A percentile compares a stretch with the other conserved stretches of the same genome.
Evolutionary conservation across 2,329 filamentous ascomycete genomes (phyloP).

Genomic region (Moelleriella libera): DNA sequence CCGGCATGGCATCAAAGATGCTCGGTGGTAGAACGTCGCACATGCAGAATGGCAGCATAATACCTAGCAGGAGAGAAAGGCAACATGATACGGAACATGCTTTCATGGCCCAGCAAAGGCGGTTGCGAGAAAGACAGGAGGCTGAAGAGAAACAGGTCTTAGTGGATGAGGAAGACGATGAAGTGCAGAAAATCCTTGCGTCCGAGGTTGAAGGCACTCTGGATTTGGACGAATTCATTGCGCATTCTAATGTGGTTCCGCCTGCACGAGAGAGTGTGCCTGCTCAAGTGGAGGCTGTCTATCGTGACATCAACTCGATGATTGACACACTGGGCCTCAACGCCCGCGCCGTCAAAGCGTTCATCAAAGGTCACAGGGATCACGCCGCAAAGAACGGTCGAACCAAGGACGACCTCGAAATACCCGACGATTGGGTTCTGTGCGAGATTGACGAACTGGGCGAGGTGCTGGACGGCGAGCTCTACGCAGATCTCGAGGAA

Average conservation of each 20-base stretch:
- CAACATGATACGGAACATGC: constrained; percentile 25
- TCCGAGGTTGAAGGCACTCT: constrained; percentile 47
- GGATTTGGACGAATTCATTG: constrained; percentile 54
- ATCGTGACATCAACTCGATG: constrained; percentile 83
- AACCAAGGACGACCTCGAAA: constrained; percentile 53
- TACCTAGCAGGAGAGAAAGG: constrained; percentile 22
- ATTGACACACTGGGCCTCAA: constrained; percentile 86
- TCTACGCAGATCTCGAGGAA: constrained; percentile 50
- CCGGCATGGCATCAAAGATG: constrained; percentile 42
- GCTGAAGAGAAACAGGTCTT: constrained; percentile 43
- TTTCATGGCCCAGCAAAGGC: constrained; percentile 35
- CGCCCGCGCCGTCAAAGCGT: constrained; percentile 48
- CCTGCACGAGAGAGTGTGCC: constrained; percentile 43
- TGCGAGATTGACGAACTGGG: constrained; percentile 61
- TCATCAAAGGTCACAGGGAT: constrained; percentile 53
- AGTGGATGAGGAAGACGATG: constrained; percentile 55
- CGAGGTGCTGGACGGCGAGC: constrained; percentile 45
- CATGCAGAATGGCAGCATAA: constrained; percentile 22
- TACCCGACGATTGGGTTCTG: constrained; percentile 56
- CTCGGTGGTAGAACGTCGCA: constrained; percentile 25
- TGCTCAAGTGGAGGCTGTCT: constrained; percentile 51
- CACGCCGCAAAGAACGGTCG: constrained; percentile 38
- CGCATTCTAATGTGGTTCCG: constrained; percentile 38
- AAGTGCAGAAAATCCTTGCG: constrained; percentile 47
- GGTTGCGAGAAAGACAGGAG: constrained; percentile 38